Percentiles rank a stretch among this genome's conserved stretches.
These are phyloP conservation scores for Tuber calosporum DNA, from an alignment of 495 filamentous ascomycete species.

Conservation along the genomic window DNA sequence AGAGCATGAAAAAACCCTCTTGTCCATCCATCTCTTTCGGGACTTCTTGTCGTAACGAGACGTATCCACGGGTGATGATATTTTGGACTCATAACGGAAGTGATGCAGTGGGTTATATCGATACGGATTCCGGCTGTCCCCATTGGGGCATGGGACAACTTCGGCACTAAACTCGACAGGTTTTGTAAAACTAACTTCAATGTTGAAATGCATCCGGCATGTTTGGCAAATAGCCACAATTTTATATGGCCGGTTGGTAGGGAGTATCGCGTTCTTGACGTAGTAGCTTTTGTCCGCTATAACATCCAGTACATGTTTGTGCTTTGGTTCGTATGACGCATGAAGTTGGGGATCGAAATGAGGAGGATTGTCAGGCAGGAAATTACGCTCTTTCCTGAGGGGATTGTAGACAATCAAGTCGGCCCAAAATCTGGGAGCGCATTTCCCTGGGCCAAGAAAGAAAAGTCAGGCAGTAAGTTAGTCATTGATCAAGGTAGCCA, in stretches of 20 bases:
- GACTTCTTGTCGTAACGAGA: conserved; percentile 11
- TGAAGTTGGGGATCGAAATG: conserved; percentile 10
- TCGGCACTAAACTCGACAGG: conserved; percentile 15
- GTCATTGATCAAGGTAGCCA: neutral
- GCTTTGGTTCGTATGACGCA: conserved; percentile 10
- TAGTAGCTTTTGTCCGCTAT: conserved; percentile 23
- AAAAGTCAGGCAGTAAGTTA: conserved; percentile 42
- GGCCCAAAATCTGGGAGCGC: conserved; percentile 35
- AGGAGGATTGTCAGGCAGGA: conserved; percentile 23
- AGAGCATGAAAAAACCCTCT: conserved; percentile 35
- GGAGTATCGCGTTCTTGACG: conserved; percentile 5
- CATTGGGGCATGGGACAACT: conserved; percentile 24
- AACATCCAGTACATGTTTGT: conserved; percentile 28
- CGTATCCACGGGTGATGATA: conserved; percentile 22
- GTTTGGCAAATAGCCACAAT: conserved; percentile 32
- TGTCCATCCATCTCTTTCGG: conserved; percentile 32
- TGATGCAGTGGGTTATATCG: conserved; percentile 30
- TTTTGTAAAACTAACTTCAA: conserved; percentile 30
- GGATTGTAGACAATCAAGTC: conserved; percentile 36
- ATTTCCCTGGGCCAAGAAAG: conserved; percentile 43
- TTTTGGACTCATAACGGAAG: conserved; percentile 28
- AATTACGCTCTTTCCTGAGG: conserved; percentile 21
- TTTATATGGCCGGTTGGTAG: conserved; percentile 20
- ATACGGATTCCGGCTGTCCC: conserved; percentile 5
- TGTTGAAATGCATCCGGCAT: conserved; percentile 36